Evolutionary conservation across 805 yeast species (phyloP), one percentile per base, ranked within the genome.

Genomic region (Candida ortonii): DNA sequence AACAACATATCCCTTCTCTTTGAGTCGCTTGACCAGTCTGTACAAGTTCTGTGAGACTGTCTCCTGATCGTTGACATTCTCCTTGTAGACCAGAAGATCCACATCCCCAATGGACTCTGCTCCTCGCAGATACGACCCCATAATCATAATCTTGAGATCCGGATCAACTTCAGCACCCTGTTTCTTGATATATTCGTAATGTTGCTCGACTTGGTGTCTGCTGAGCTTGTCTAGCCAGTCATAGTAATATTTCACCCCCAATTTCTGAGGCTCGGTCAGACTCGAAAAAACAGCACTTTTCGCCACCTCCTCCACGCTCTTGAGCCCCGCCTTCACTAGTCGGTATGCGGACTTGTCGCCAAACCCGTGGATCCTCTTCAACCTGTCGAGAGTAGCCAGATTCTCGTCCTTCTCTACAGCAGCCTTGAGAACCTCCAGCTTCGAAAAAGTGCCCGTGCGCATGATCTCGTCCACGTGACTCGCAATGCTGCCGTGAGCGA

Each of bases 81-180:
- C 45, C 28, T 56, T 61, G 19, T 73, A 68, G 3, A 76, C 34
- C 16, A 76, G 55, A 25, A 73, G 61, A 49, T 76, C 83, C 23
- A 76, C 64, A 45, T 76, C 82, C 1, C 79, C 78, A 39, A 73
- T 68, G 5, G 50, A 49, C 4, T 39, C 28, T n/a, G 59, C 47
- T 3, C 76, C 78, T 14, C 82, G 61, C 21, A 75, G 56, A 48
- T 70, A 76, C 5, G 78, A 71, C 3, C 81, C 81, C 65, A 68
- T 68, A 24, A 71, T 58, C 7, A 59, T 46, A 6, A 64, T 42
- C 19, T 61, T 55, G 15, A 70, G 47, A 1, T 50, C 43, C 0
- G 65, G 50, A 34, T 70, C 73, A 12, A 71, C 36, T 10, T 46
- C 33, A n/a, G 25, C 13, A 16, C 36, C 33, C 26, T 26, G 25